Evolutionary conservation across 768 basidiomycete genomes (phyloP).

Genomic region (Tephrocybe sp.): DNA sequence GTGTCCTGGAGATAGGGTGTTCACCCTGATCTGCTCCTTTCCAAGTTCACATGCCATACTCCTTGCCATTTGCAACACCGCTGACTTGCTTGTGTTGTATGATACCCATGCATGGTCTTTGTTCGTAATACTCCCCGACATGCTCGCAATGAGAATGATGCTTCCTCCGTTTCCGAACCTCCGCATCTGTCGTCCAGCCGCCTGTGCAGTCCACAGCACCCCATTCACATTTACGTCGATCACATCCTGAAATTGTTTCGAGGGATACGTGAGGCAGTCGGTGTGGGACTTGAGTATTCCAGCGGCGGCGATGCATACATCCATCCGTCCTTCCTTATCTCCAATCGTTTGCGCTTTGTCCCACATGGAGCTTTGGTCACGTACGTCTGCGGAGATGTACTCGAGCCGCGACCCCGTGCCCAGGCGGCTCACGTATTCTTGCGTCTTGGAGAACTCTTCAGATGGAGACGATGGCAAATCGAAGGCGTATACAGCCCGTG

Average conservation of each 20-base stretch:
- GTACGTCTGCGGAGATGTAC: constrained; percentile 66
- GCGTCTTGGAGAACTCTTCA: constrained; percentile 53
- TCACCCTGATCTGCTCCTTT: constrained; percentile 62
- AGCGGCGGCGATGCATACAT: constrained; percentile 76
- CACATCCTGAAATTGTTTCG: constrained; percentile 60
- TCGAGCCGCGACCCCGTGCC: constrained; percentile 43
- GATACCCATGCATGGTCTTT: constrained; percentile 72
- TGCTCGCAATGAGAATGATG: constrained; percentile 49
- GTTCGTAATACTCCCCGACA: constrained; percentile 68
- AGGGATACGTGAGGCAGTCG: constrained; percentile 66
- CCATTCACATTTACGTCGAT: constrained; percentile 51
- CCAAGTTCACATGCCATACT: constrained; percentile 84
- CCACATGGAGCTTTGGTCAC: constrained; percentile 61
- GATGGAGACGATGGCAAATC: constrained; percentile 58
- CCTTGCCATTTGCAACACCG: constrained; percentile 75
- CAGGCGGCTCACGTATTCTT: constrained; percentile 47
- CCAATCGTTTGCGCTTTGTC: constrained; percentile 54
- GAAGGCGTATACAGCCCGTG: constrained; percentile 64
- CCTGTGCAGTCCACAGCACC: constrained; percentile 48
- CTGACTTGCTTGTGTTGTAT: constrained; percentile 77
- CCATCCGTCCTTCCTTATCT: constrained; percentile 65
- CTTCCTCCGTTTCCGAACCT: constrained; percentile 37
- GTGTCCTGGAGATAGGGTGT: constrained; percentile 73
- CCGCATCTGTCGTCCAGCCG: constrained; percentile 47
- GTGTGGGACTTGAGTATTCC: constrained; percentile 61